Base-by-base conservation (phyloP, 768 basidiomycete species). In the Hypholoma fasciculare region DNA sequence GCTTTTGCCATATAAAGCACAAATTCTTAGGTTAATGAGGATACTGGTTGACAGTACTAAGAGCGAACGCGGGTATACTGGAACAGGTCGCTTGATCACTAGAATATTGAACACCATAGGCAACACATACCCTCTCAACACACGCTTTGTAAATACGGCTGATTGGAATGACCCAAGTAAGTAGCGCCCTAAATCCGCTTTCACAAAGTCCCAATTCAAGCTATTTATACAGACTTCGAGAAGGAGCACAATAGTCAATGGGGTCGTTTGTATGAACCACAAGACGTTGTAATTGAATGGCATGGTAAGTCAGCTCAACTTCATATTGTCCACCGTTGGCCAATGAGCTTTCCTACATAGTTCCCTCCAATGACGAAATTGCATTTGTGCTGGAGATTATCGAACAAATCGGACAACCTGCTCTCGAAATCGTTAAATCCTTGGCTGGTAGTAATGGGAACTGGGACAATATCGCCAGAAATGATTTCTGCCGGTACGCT, bases 221-320 rank as follows among this genome's bases (percentile, higher is more conserved):
- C 13, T 43, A 67, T 60, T 27, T 14, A 20, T 12, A 39, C 63
- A 90, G 88, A 79, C 56, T 90, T 91, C 65, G 78, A 87, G 65
- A 76, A 74, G 42, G 77, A 79, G 47, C 88, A 90, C 62, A 84
- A 82, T 59, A 72, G 77, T 11, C 80, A 84, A 46, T 97, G 96
- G 96, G 96, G 95, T 7, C 82, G 81, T 49, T 73, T 91, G 30
- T 92, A 89, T 71, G 84, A 90, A 56, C 75, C 88, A 4, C 78
- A 88, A 64, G 92, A 97, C 55, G 88, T 95, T 50, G 80, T 84
- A 56, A 82, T 95, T 37, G 86, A 92, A 58, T 98, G 96, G 96
- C 95, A 96, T 69, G 83, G 90, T 90, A 65, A 47, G 79, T 64
- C 23, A 37, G 19, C 17, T 12, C n/a, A 49, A 26, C 5, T 7